Conservation (phyloP, 306 rosid genomes). For the Malus sieversii region DNA sequence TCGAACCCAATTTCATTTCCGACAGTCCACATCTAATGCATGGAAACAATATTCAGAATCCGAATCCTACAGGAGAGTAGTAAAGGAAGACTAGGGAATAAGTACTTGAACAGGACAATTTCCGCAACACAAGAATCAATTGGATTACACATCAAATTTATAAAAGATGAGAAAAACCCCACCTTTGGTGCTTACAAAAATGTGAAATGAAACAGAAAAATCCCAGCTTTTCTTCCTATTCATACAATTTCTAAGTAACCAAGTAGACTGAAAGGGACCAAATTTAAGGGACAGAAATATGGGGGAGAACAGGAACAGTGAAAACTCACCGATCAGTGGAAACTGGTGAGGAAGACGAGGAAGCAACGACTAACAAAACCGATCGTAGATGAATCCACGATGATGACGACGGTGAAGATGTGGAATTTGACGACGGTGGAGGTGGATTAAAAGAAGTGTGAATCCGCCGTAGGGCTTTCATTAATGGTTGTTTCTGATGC, state of each 20-base stretch:
- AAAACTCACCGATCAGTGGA: conserved; percentile 16
- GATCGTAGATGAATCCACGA: conserved; percentile 24
- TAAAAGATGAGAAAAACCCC: neutral
- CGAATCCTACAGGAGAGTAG: conserved; percentile 6
- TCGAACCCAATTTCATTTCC: neutral
- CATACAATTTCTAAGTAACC: neutral
- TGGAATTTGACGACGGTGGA: conserved; percentile 14
- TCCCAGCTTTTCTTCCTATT: neutral
- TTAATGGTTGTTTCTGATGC: conserved; percentile 15
- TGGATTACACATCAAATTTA: neutral
- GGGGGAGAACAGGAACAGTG: conserved; percentile 5
- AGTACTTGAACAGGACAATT: neutral
- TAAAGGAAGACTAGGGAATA: neutral
- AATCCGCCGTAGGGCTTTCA: conserved; percentile 20
- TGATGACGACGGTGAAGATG: conserved; percentile 9
- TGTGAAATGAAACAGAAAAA: neutral
- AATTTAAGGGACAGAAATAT: neutral
- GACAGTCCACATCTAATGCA: neutral
- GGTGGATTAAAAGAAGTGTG: conserved; percentile 23
- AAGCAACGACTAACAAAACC: conserved; percentile 19
- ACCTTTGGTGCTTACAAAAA: neutral
- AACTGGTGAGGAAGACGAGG: conserved; percentile 14
- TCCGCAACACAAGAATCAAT: neutral
- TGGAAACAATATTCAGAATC: neutral
- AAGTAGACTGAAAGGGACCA: neutral